Evolutionary conservation across 768 basidiomycete species (phyloP), one percentile per base, ranked within the genome.

Genomic region (Mrakia blollopis): DNA sequence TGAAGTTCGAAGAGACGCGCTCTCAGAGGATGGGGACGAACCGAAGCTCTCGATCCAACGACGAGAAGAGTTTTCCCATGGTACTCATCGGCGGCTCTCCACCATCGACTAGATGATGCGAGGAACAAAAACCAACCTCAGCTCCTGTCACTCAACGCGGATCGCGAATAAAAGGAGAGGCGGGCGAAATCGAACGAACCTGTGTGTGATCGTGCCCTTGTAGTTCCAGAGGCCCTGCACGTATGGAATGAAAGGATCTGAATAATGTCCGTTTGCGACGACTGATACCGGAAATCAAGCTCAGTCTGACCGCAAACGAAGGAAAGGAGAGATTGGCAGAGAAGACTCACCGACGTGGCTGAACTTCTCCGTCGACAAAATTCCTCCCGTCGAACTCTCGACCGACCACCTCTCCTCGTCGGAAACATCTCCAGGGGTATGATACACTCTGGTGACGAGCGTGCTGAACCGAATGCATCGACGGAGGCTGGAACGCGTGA

Each of bases 191-290:
- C 1, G 25, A 44, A 54, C 68, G 44, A 8, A 76, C 75, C 54
- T 60, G 18, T 76, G 75, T n/a, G 67, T 10, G 13, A 76, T 41
- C 54, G 41, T 25, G 4, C 41, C 50, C 60, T 63, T 61, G 39
- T 57, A 76, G 37, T 76, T 35, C 65, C 67, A 68, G 16, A 76
- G 69, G 7, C 75, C 75, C 13, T 67, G 68, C 9, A 76, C 70
- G 28, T 76, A 76, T 0, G 75, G 75, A 41, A 76, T 76, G 69
- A 71, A 76, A 21, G 75, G 75, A 16, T 76, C 68, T n/a, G 68
- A 61, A 47, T 76, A 68, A 28, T 76, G 75, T 3, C 75, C 75
- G 16, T 76, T 76, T 4, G 75, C 75, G 57, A 76, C 30, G 4
- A 76, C 75, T 72, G 72, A 16, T 2, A 3, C 63, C 30, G 8